Evolutionary conservation across 495 filamentous ascomycete species (phyloP), one percentile per base, ranked within the genome.

Genomic region (Haplographium delicatum): DNA sequence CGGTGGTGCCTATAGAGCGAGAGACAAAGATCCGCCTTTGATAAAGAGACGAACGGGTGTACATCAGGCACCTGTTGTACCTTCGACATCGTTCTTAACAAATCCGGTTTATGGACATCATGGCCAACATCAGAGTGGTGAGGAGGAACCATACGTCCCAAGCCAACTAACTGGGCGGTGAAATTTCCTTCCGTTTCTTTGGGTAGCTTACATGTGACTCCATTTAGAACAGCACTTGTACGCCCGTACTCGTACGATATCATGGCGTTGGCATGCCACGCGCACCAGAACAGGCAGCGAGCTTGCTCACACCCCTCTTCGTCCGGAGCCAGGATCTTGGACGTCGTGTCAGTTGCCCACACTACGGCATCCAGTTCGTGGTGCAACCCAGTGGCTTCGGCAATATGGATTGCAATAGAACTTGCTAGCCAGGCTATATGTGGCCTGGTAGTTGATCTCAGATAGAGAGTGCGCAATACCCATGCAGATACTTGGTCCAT

Each of bases 341-440:
- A 23, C 24, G 9, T 16, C 19, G 44, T 43, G 18, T 26, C 30
- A 8, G 27, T 28, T 13, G 31, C 50, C n/a, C 50, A 35, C 1
- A 45, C 33, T 11, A 50, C 30, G n/a, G 40, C 24, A 24, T 56
- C 47, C 13, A 63, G 33, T 31, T 69, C 75, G 23, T 66, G 63
- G 34, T 77, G 70, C 5, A 79, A 53, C 1, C 69, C 70, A 1
- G 69, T 59, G 1, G 74, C 72, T 58, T 79, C 75, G 9, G 75
- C 61, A 0, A 79, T 44, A 44, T 79, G 75, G 63, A 81, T 74
- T 25, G 75, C 50, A 9, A 68, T 73, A 53, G 72, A 76, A 46
- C 73, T 78, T 2, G 74, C 74, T 66, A 80, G 73, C 74, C 74
- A 79, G 16, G 72, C 65, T 4, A 67, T 65, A 47, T 81, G 70